These are phyloP conservation scores for Plasmodium inui DNA, from an alignment of 169 alveolate species.

Conservation along the genomic window DNA sequence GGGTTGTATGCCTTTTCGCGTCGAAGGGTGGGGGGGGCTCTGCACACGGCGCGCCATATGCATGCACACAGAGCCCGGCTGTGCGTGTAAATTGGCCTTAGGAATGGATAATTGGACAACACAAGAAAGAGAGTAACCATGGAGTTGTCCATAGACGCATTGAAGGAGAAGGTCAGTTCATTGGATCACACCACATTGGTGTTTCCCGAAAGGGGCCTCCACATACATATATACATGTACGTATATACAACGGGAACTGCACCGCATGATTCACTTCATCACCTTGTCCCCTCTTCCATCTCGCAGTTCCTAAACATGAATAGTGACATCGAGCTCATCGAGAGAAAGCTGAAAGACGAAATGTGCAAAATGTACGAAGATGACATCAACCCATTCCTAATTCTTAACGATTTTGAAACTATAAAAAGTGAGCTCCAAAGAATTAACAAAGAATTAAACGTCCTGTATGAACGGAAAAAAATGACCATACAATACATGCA, in stretches of 20 bases:
- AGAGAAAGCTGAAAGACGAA: constrained; percentile 56
- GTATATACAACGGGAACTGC: not conserved
- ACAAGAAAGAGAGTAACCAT: constrained; percentile 6
- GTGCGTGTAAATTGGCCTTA: not conserved
- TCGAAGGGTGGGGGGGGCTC: not conserved
- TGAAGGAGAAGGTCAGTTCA: constrained; percentile 63
- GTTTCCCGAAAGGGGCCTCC: not conserved
- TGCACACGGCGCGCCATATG: not conserved
- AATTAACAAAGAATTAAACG: constrained; percentile 33
- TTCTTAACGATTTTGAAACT: constrained; percentile 55
- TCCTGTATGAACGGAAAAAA: constrained; percentile 53
- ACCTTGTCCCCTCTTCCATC: not conserved
- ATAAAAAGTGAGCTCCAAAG: constrained; percentile 41
- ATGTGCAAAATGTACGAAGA: constrained; percentile 69
- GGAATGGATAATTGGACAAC: not conserved
- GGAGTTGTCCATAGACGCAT: constrained; percentile 58
- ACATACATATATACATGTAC: not conserved
- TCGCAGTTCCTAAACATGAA: constrained; percentile 56
- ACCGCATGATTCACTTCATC: not conserved
- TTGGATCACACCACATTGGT: not conserved
- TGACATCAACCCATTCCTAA: constrained; percentile 53
- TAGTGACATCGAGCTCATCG: constrained; percentile 64
- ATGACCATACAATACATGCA: constrained; percentile 36
- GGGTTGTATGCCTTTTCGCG: not conserved
- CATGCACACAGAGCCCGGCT: not conserved